A percentile compares a stretch with the other conserved stretches of the same genome.
These are phyloP conservation scores for Huntiella moniliformis DNA, from an alignment of 2,329 filamentous ascomycete genomes.

Conservation along the genomic window DNA sequence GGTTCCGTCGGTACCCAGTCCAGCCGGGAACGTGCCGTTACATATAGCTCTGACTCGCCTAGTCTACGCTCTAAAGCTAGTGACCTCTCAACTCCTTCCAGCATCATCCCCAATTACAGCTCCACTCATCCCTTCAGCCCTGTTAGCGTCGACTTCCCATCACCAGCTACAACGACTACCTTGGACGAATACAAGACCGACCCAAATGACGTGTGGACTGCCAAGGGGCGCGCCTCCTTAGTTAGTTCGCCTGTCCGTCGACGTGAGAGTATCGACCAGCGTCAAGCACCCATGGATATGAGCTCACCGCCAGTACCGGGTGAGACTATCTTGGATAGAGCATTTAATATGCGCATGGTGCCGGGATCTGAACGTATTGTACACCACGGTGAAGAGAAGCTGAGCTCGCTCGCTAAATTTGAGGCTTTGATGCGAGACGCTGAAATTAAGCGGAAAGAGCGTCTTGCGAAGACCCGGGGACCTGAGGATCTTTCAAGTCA, in stretches of 20 bases:
- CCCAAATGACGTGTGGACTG: constrained; percentile 38
- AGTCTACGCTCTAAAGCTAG: constrained; percentile 44
- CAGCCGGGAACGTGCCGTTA: constrained; percentile 26
- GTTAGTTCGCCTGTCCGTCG: constrained; percentile 37
- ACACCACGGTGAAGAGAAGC: constrained; percentile 38
- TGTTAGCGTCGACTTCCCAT: constrained; percentile 34
- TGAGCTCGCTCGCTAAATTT: constrained; percentile 45
- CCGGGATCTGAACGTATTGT: constrained; percentile 37
- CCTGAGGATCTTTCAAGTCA: constrained; percentile 14
- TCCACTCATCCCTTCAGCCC: constrained; percentile 19
- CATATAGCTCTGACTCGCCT: constrained; percentile 37
- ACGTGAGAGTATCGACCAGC: constrained; percentile 31
- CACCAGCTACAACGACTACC: constrained; percentile 30
- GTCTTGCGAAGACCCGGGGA: constrained; percentile 18
- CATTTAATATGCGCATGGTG: constrained; percentile 44
- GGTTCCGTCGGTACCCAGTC: constrained; percentile 28
- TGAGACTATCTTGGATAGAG: constrained; percentile 48
- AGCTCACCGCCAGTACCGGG: constrained; percentile 34
- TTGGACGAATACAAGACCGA: constrained; percentile 35
- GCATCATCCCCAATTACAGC: constrained; percentile 16
- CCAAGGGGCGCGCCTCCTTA: constrained; percentile 38
- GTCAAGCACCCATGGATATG: constrained; percentile 22
- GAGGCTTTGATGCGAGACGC: constrained; percentile 45
- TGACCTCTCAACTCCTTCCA: constrained; percentile 41
- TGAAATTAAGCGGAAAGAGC: constrained; percentile 30